Percentiles rank a stretch among this genome's conserved stretches.
Evolutionary conservation across 208 protist genomes (phyloP).

Genomic region (Kentomonas sorsogonicus): DNA sequence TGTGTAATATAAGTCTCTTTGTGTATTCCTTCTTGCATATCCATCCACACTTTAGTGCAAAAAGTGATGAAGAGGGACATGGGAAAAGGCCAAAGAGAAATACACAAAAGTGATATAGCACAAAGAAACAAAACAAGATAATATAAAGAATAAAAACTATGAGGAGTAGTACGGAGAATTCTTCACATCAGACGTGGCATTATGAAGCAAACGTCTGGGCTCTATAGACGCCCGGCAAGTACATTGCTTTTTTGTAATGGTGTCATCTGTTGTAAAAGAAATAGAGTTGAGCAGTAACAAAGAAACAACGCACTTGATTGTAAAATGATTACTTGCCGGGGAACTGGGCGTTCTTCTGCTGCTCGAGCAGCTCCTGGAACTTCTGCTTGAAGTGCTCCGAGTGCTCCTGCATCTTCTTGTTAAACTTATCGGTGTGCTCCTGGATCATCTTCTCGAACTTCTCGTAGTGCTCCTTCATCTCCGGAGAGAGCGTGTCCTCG

Average conservation of each 20-base stretch:
- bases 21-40: too few species aligned
- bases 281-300: neutral
- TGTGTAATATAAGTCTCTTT: neutral
- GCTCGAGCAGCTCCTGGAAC: slow-evolving; percentile 85
- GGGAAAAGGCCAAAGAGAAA: neutral
- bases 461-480: slow-evolving; percentile 91
- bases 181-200: too few species aligned
- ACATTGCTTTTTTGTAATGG: too few species aligned
- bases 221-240: too few species aligned
- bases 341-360: slow-evolving; percentile 91
- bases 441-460: slow-evolving; percentile 92
- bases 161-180: neutral
- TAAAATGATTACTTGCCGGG: slow-evolving; percentile 56
- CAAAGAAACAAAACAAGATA: neutral
- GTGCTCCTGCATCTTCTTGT: slow-evolving; percentile 91
- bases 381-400: slow-evolving; percentile 90
- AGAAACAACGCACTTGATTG: neutral
- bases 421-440: slow-evolving; percentile 92
- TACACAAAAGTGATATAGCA: neutral
- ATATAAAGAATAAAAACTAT: neutral
- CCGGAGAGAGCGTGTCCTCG: slow-evolving; percentile 81
- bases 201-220: too few species aligned
- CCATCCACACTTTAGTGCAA: neutral
- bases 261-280: too few species aligned
- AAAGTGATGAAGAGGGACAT: neutral